Base-by-base conservation (phyloP, 2,329 filamentous ascomycete species). In the Exophiala viscosa region DNA sequence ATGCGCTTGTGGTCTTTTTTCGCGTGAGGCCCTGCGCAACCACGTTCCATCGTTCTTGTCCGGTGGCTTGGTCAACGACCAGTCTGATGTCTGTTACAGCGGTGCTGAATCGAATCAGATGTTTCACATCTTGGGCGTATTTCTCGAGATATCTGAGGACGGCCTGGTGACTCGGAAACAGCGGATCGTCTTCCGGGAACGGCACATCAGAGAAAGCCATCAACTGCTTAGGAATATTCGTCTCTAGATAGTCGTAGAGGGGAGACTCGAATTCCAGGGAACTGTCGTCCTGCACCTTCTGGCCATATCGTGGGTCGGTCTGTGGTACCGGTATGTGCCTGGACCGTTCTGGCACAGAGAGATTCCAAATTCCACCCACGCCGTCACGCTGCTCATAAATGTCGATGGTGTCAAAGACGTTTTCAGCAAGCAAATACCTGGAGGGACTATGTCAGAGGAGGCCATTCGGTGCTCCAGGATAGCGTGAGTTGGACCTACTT, bases 281-380 rank as follows among this genome's bases (percentile, higher is more conserved):
- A 7, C 57, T 56, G 20, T 20, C 20, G 15, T 59, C 52, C 2
- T 60, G 7, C 58, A 48, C 13, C 65, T 73, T 76, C 81, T 52
- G 84, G 69, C 4, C 75, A 58, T 91, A 86, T 1, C 80, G 75
- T 18, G 81, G 77, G 40, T 78, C 77, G 62, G 80, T 64, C 2
- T 79, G 80, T 20, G 83, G 79, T n/a, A 82, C 82, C 65, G 90
- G 86, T 6, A 90, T 90, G 42, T 61, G 77, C 61, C 65, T 63
- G 46, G 44, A 65, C 15, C 38, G 78, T 54, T 65, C 73, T 57
- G 66, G 75, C 64, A 40, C 70, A 50, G 69, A 77, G 70, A 23
- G 90, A 64, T 90, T 86, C 92, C 92, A 97, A 8, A 93, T 82
- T 2, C 93, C 92, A 52, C 90, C 92, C 5, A 87, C 80, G 43